Conservation (phyloP, 2,329 filamentous ascomycete species). For the Nothophaeocryptopus gaeumannii region DNA sequence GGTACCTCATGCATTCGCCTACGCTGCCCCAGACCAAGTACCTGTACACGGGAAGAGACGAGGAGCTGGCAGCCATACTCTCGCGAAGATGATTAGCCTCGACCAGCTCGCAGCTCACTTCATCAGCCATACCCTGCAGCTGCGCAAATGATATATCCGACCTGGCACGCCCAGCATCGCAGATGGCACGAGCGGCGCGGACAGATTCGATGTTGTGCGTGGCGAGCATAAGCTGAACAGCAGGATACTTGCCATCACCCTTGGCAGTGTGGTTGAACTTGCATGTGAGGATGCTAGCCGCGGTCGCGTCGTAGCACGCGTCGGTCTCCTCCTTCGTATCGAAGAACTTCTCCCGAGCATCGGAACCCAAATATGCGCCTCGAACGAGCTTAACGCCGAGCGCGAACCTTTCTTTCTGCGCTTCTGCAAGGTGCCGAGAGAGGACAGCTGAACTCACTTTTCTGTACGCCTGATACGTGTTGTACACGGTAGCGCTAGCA, state of each 20-base stretch:
- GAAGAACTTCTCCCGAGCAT: constrained; percentile 33
- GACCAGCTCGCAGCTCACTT: constrained; percentile 22
- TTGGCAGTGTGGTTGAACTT: constrained; percentile 27
- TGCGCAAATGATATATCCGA: constrained; percentile 27
- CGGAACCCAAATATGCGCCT: constrained; percentile 53
- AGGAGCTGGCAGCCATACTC: constrained; percentile 8
- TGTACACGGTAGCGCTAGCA: constrained; percentile 45
- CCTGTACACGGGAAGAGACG: constrained; percentile 29
- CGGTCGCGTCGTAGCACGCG: constrained; percentile 29
- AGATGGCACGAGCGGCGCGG: constrained; percentile 18
- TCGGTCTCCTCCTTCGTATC: constrained; percentile 31
- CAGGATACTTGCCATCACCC: constrained; percentile 19
- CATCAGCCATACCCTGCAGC: constrained; percentile 32
- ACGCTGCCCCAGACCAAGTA: constrained; percentile 31
- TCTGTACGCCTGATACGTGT: constrained; percentile 54
- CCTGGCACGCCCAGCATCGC: constrained; percentile 15
- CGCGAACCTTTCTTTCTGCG: constrained; percentile 48
- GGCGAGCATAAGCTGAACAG: constrained; percentile 31
- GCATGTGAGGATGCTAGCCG: constrained; percentile 22
- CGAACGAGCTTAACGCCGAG: constrained; percentile 54
- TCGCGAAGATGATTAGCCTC: not conserved
- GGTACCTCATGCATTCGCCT: constrained; percentile 32
- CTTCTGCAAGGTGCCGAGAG: constrained; percentile 44
- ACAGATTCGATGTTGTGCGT: constrained; percentile 29
- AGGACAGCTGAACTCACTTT: constrained; percentile 48